phyloP scores from a whole-genome alignment of 202 grass and related monocot genomes.

The Carex arenaria region DNA sequence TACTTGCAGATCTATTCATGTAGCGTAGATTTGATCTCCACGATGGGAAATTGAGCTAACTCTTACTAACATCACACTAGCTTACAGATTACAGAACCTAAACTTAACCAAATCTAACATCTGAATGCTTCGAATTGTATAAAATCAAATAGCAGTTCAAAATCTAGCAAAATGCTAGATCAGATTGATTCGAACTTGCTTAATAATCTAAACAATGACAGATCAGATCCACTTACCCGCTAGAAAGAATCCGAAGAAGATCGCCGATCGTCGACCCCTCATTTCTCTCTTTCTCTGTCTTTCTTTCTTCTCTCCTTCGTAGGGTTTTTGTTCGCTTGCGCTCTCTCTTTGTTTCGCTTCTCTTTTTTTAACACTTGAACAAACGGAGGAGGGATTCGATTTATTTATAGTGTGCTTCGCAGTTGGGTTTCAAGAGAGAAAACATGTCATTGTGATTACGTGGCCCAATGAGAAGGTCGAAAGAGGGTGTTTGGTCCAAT shows the following conservation, averaged over 20 bases:
- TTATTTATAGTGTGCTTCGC: background rate
- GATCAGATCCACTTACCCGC: conserved; percentile 23
- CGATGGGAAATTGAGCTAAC: background rate
- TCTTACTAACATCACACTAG: background rate
- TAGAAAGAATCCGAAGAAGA: conserved; percentile 23
- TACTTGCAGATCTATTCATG: background rate
- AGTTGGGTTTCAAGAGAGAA: background rate
- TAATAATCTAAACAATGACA: background rate
- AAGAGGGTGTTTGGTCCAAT: conserved; percentile 7
- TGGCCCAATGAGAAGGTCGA: conserved; percentile 23
- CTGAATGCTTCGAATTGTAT: background rate
- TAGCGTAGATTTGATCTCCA: background rate
- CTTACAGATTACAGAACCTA: background rate
- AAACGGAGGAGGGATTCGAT: background rate
- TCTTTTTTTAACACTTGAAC: background rate
- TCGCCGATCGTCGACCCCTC: conserved; percentile 9
- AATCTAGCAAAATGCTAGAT: conserved; percentile 15
- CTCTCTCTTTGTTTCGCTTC: background rate
- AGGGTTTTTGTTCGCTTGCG: background rate
- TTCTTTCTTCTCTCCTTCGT: background rate
- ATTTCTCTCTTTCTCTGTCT: background rate
- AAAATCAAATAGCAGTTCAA: background rate
- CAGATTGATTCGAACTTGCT: background rate
- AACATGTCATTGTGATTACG: conserved; percentile 30
- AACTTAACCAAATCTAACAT: background rate